Evolutionary conservation across 2,329 filamentous ascomycete species (phyloP), one percentile per base, ranked within the genome.

Genomic region (Corynespora cassiicola): DNA sequence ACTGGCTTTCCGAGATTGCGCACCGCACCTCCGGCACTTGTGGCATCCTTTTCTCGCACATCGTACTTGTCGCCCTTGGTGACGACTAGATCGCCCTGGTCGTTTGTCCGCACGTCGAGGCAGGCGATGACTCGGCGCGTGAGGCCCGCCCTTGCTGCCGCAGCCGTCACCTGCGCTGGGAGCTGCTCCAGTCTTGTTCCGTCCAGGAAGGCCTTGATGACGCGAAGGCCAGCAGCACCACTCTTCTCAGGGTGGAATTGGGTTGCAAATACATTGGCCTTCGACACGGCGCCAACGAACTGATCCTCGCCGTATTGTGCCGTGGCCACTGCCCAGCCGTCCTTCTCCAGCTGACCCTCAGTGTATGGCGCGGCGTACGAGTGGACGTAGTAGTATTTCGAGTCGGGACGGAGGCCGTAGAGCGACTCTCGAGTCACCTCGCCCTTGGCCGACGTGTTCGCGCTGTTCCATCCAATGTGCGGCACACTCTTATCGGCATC

Each of bases 21-120:
- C 22, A 99, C 91, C 53, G 80, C 68, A 14, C 80, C 75, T 31
- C 73, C 73, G 17, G 61, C 75, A 37, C 81, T 77, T 40, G 76
- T 75, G 10, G 73, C 76, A 15, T 76, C 75, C 71, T 96, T 96
- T 62, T 97, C 94, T 20, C 94, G 88, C 6, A 99, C 94, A 61
- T 99, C 94, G 73, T 99, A 99, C 69, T 97, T 92, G 71, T 99
- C 94, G 40, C 94, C 94, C 71, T 99, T 99, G 10, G 94, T 99
- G 23, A 99, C 94, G 0, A 99, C 94, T 7, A 99, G 78, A 69
- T 99, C 94, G 21, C 94, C 94, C 45, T 87, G 78, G 67, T 99
- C 94, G 68, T 99, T 99, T 36, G 91, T 83, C 27, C 94, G 87
- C 33, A 99, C 94, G 64, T 99, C 94, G 18, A 99, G 83, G 64